Evolutionary conservation across 2,329 filamentous ascomycete species (phyloP), one percentile per base, ranked within the genome.

Genomic region (Cyphellophora europaea): DNA sequence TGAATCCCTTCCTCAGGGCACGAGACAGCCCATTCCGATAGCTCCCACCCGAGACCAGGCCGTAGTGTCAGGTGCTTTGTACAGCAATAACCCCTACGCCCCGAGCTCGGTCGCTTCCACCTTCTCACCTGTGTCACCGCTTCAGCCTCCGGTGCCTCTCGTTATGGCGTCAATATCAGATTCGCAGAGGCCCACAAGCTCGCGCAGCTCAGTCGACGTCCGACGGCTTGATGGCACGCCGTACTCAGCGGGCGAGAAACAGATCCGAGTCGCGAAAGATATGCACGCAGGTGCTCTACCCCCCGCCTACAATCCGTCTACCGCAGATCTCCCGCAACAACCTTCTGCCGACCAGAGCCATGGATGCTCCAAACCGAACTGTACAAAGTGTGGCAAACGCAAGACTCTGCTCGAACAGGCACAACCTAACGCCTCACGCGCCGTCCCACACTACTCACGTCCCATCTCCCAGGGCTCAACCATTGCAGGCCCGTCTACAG

Each of bases 191-290:
- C 19, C 2, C 6, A 17, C 15, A 12, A 18, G 30, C 25, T 34
- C 13, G 32, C 28, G 31, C 25, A 38, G 33, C 18, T 42, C 44
- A 3, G 36, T 34, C 18, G 42, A 40, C 16, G 29, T 45, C 25
- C 42, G 40, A 34, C 38, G 41, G 13, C 41, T 42, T 6, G 43
- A 49, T 36, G 47, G 38, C 18, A 43, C 38, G 28, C 38, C 44
- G 8, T 44, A 45, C 33, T 15, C 37, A 19, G 41, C 40, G 17
- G 44, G 27, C 12, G 28, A 34, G n/a, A 45, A 44, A 34, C 29
- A 34, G 32, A 45, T 47, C 23, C 48, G 40, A 33, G 45, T 49
- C 11, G 47, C 47, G n/a, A 45, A 42, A 36, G 47, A 49, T 27
- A 49, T 49, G 47, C 41, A 44, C 34, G 40, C 44, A 33, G 47